A percentile compares a stretch with the other conserved stretches of the same genome.
Conservation (phyloP, 2,329 filamentous ascomycete genomes). For the Colletotrichum siamense region DNA sequence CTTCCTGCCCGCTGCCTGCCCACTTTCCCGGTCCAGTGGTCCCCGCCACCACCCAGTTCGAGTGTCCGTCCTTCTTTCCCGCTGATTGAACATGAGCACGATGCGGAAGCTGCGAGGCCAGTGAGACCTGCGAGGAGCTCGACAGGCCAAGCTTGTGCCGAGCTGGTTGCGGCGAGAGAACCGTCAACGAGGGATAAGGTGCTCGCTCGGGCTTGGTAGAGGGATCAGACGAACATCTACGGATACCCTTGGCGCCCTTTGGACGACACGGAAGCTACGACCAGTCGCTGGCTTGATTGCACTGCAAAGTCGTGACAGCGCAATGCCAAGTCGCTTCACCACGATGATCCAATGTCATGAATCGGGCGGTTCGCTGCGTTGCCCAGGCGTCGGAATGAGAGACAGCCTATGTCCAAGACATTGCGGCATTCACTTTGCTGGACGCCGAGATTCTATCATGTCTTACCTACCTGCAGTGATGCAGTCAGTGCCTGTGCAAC, state of each 20-base stretch:
- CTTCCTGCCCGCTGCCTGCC: background rate
- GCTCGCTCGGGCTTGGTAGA: background rate
- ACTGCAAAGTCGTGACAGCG: background rate
- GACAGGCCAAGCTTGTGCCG: background rate
- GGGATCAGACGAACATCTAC: background rate
- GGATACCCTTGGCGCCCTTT: background rate
- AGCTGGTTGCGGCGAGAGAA: background rate
- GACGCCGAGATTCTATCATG: background rate
- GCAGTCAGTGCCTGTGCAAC: background rate
- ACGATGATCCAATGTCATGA: background rate
- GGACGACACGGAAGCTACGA: background rate
- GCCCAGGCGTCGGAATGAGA: background rate
- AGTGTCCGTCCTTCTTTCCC: background rate
- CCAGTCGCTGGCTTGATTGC: background rate
- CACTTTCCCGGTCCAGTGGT: background rate
- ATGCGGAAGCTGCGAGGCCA: no score
- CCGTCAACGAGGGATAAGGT: background rate
- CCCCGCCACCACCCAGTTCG: no score
- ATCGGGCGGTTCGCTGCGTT: background rate
- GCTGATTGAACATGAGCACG: background rate
- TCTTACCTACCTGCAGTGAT: background rate
- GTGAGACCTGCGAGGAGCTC: background rate
- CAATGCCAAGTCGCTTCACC: background rate
- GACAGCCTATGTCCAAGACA: background rate
- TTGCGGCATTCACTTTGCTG: background rate